Evolutionary conservation across 805 yeast species (phyloP), one percentile per base, ranked within the genome.

Genomic region (Pichia phayaonensis): DNA sequence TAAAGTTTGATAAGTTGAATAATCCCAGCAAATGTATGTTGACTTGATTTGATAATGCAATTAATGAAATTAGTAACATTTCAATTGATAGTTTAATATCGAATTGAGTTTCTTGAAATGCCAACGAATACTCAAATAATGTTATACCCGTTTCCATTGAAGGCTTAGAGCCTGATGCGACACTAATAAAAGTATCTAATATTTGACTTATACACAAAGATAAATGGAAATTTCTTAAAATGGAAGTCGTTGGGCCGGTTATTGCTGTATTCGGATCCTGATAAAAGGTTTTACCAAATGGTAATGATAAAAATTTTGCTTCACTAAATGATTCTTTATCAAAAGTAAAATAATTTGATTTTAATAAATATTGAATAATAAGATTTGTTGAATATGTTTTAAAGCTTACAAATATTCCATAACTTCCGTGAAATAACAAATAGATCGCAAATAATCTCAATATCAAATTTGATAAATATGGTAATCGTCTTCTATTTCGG

Each of bases 101-200:
- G 42, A 73, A 71, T 61, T 76, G 84, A 51, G 76, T 81, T 57
- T 86, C 94, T 59, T 85, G 90, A 60, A 84, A 84, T 13, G 88
- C 86, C 16, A 84, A 63, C 4, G 92, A 83, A 58, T 81, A 84
- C 62, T 86, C 94, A 65, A 86, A 84, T 36, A 86, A 66, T 0
- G 94, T 82, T 55, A 85, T 69, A 0, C 88, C 88, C 16, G 83
- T 76, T 50, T 84, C 90, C 21, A 79, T 74, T 49, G 74, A 72
- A 8, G 88, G 85, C 24, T 68, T 64, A 42, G 70, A 70, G 11
- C 86, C 86, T 49, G 75, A 72, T 10, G 80, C 72, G 26, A 77
- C 79, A 3, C 84, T 72, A 11, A 80, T 70, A 58, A 84, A 81
- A 0, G 88, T 80, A 64, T 86, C 92, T 16, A 80, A 63, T 47